Conservation (phyloP, 1,284 basidiomycete genomes). For the Sanghuangporus baumii region DNA sequence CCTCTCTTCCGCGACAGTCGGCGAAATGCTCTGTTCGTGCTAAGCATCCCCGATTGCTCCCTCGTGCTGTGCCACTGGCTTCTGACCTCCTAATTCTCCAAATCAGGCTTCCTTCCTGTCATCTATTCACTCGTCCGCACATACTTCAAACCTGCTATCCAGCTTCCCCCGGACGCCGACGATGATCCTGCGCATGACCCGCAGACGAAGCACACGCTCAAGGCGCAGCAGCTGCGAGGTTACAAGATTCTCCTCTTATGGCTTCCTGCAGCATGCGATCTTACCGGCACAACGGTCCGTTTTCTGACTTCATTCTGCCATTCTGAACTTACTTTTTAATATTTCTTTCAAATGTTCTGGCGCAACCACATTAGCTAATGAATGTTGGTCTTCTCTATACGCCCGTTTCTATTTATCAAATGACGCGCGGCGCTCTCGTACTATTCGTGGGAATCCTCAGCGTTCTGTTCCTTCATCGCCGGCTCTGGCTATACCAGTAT, state of each 20-base stretch:
- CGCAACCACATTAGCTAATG: slow-evolving; percentile 61
- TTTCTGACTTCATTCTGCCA: slow-evolving; percentile 20
- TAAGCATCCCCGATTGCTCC: slow-evolving; percentile 18
- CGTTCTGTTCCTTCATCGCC: slow-evolving; percentile 86
- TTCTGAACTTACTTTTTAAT: slow-evolving; percentile 17
- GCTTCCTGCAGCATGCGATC: slow-evolving; percentile 85
- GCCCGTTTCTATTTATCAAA: slow-evolving; percentile 97
- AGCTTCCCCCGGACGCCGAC: slow-evolving; percentile 49
- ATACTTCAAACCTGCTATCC: slow-evolving; percentile 43
- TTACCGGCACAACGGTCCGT: slow-evolving; percentile 80
- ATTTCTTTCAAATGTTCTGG: slow-evolving; percentile 20
- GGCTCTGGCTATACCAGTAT: slow-evolving; percentile 76
- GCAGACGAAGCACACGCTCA: slow-evolving; percentile 27
- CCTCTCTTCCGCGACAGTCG: slow-evolving; percentile 49
- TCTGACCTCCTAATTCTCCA: slow-evolving; percentile 20
- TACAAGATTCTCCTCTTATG: slow-evolving; percentile 74
- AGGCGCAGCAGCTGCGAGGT: slow-evolving; percentile 49
- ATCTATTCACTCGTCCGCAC: slow-evolving; percentile 59
- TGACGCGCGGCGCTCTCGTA: slow-evolving; percentile 95
- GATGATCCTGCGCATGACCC: slow-evolving; percentile 31
- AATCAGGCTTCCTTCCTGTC: slow-evolving; percentile 78
- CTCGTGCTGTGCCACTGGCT: slow-evolving; percentile 20
- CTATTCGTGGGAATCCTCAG: slow-evolving; percentile 94
- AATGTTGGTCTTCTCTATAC: slow-evolving; percentile 93
- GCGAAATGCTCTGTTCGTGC: slow-evolving; percentile 85